phyloP scores from a whole-genome alignment of 768 basidiomycete species.

The Mycena olivaceomarginata region DNA sequence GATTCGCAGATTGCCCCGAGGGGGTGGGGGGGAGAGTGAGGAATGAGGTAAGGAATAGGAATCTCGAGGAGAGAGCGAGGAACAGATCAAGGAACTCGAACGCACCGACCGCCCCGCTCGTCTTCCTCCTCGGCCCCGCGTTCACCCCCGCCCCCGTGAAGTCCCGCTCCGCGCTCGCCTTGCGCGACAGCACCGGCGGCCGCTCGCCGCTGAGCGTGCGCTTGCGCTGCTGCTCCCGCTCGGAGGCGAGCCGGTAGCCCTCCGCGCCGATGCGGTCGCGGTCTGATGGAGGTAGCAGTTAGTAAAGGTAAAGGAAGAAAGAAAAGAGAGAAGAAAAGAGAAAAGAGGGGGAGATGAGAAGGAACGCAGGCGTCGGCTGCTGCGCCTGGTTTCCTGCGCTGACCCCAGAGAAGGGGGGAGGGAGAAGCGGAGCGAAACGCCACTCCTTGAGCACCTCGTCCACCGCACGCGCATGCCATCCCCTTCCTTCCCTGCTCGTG shows the following conservation, averaged over 20 bases:
- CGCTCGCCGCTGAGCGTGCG: neutral
- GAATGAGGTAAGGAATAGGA: neutral
- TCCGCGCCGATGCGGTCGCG: constrained; percentile 10
- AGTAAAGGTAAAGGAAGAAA: neutral
- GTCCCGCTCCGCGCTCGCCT: neutral
- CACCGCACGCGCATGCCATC: too few species aligned
- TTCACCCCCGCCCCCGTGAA: neutral
- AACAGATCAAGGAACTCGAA: too few species aligned
- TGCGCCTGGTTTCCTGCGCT: too few species aligned
- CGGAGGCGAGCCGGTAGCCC: constrained; percentile 18
- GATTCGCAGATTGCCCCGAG: too few species aligned
- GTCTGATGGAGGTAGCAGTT: neutral
- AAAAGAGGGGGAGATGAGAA: neutral
- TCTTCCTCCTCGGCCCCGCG: neutral
- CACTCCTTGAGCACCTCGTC: too few species aligned
- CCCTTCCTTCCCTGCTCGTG: too few species aligned
- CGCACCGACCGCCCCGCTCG: neutral
- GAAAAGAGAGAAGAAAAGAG: neutral
- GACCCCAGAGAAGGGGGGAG: too few species aligned
- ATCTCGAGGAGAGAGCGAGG: too few species aligned
- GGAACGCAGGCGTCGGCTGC: neutral
- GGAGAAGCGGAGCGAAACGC: neutral
- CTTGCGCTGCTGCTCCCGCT: neutral
- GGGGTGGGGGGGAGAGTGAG: too few species aligned
- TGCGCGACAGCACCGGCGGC: neutral